Evolutionary conservation across 1,284 basidiomycete genomes (phyloP), one percentile per base, ranked within the genome.

Genomic region (Coniferiporia sulphurascens): DNA sequence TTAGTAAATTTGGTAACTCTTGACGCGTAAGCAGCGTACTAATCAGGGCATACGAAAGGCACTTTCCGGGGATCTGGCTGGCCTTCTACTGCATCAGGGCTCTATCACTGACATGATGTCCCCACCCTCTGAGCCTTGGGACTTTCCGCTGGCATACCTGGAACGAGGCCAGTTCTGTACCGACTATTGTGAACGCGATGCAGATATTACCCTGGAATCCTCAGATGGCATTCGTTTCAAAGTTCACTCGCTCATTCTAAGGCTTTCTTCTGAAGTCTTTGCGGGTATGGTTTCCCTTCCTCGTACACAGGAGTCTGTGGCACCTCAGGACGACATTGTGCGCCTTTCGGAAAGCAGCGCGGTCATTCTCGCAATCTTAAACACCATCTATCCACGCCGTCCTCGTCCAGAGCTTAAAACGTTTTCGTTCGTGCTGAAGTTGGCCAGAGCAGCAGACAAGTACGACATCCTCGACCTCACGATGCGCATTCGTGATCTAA

Each of bases 201-300:
- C 55, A 35, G 60, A 61, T 17, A 44, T 61, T 22, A 49, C 35
- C 6, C 34, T 61, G 13, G 35, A 41, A 27, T 58, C 60, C 34
- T 48, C 48, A 13, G 60, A 61, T 50, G 51, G 55, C n/a, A 35
- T 57, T 4, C 48, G 59, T 34, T 61, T 61, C 44, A 52, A 48
- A 6, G 55, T 58, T 1, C 60, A 61, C 45, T 57, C 55, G 4
- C 38, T 55, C 19, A 57, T 61, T 17, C 51, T 61, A 15, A 56
- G 41, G 36, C 55, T 61, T 17, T 41, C 60, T 7, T 61, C 55
- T 13, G 50, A 48, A 9, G 55, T 46, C 44, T 46, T 46, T n/a
- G 44, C n/a, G 17, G n/a, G 44, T n/a, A 46, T 46, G 44, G 17
- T 46, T 17, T 12, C 44, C 17, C 6, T 46, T 9, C 44, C 44